These are phyloP conservation scores for Funneliformis caledonium DNA, from an alignment of 371 early-diverging fungal genomes.

Conservation along the genomic window DNA sequence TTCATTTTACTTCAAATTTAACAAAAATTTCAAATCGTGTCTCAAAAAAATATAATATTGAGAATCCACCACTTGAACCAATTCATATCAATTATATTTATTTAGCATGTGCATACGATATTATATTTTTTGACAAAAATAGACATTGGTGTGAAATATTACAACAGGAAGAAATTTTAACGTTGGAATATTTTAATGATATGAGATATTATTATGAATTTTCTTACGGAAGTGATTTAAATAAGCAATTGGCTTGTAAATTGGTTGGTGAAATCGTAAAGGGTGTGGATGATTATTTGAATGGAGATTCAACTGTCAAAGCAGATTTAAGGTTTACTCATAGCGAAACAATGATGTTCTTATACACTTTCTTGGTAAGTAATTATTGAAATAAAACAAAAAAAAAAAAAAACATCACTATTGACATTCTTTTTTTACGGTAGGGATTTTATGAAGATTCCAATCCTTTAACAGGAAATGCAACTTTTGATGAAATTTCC, in stretches of 20 bases:
- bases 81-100: conserved; percentile 44
- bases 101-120: conserved; percentile 48
- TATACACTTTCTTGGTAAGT: conserved; percentile 45
- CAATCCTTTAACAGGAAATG: conserved; percentile 17
- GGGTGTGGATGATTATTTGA: conserved; percentile 39
- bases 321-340: conserved; percentile 51
- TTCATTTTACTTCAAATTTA: conserved; percentile 1
- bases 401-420: neutral
- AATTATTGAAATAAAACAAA: neutral
- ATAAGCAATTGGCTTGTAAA: conserved; percentile 47
- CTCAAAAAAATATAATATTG: conserved; percentile 30
- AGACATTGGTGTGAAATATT: conserved; percentile 49
- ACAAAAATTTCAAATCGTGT: conserved; percentile 44
- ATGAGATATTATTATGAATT: conserved; percentile 49
- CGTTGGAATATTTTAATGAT: conserved; percentile 50
- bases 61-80: conserved; percentile 29
- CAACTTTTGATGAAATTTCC: neutral
- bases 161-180: conserved; percentile 43
- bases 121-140: conserved; percentile 38
- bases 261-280: conserved; percentile 44
- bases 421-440: conserved; percentile 12
- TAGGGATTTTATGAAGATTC: conserved; percentile 38
- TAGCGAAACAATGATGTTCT: conserved; percentile 50
- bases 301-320: conserved; percentile 2
- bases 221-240: conserved; percentile 49